Evolutionary conservation across 306 rosid species (phyloP).

Genomic region (Prunus mume): DNA sequence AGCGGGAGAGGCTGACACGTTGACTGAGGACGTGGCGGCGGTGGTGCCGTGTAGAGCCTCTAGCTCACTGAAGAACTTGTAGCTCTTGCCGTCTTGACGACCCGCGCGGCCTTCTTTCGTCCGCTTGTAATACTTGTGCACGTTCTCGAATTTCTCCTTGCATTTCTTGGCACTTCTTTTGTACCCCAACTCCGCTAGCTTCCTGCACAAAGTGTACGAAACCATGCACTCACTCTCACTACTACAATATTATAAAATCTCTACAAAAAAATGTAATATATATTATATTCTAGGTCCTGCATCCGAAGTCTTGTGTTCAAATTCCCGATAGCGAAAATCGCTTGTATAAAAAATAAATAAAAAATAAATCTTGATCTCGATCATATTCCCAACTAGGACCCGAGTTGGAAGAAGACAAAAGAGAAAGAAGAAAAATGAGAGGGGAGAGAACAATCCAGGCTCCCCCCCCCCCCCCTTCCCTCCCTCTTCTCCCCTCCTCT

Average conservation of each 20-base stretch:
- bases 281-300: too few relatives aligned
- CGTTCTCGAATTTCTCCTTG: constrained; percentile 54
- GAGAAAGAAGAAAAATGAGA: not conserved
- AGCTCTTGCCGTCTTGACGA: constrained; percentile 51
- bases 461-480: not conserved
- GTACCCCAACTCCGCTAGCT: constrained; percentile 41
- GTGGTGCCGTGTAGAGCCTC: constrained; percentile 43
- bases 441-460: not conserved
- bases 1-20: constrained; percentile 8
- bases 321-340: too few relatives aligned
- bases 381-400: not conserved
- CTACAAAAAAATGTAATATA: not conserved
- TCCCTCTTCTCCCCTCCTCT: too few relatives aligned
- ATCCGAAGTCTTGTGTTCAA: too few relatives aligned
- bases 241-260: not conserved
- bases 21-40: constrained; percentile 4
- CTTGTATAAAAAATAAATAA: too few relatives aligned
- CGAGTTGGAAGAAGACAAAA: not conserved
- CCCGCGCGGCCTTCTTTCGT: constrained; percentile 54
- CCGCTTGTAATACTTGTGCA: constrained; percentile 44
- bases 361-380: not conserved
- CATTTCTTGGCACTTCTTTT: constrained; percentile 44
- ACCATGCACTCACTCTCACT: not conserved
- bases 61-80: constrained; percentile 46
- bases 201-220: constrained; percentile 28